Base-by-base conservation (phyloP, 306 rosid genomes). In the Cicer chorassanicum region DNA sequence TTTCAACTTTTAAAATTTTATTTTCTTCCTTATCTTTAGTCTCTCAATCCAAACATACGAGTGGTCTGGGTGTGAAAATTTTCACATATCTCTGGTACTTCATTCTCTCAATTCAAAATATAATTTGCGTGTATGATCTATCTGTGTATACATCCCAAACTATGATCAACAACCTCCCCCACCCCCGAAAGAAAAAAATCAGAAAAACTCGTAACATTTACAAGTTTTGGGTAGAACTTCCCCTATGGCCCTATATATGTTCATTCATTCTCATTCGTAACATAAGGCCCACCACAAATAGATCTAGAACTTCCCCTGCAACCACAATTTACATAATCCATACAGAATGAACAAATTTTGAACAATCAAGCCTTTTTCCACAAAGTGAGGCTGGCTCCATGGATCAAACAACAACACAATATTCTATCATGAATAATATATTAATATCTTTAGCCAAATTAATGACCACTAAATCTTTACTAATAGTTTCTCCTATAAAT, bases 271-370 rank as follows among this genome's bases (percentile, higher is more conserved):
- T 63, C 73, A 14, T 21, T 71, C 29, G 41, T 21, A 69, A 57
- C 24, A 72, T 55, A 73, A 50, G 76, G 50, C 15, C 73, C 55
- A 7, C 56, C 12, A n/a, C 15, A 64, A 7, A 61, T 46, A 66
- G 67, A 50, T 68, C 40, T 34, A 42, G 15, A 72, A 71, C 61
- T 10, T 1, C 42, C 62, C 14, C 55, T n/a, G 57, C 39, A 60
- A 62, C 48, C 15, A 76, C 36, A 61, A 59, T 68, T 83, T 51
- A 68, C 71, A 63, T 54, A 50, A 73, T 54, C 65, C 78, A 54
- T 51, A 60, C 16, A 65, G 63, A 71, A 46, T 16, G 59, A 64
- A 67, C 34, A 50, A 62, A 29, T 29, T 3, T 29, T 29, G 36
- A 42, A 42, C 45, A 6, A 49, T 19, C 55, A 49, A 49, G 55